These are phyloP conservation scores for Amaranthus palmeri DNA, from an alignment of 148 eudicot species.

Conservation along the genomic window DNA sequence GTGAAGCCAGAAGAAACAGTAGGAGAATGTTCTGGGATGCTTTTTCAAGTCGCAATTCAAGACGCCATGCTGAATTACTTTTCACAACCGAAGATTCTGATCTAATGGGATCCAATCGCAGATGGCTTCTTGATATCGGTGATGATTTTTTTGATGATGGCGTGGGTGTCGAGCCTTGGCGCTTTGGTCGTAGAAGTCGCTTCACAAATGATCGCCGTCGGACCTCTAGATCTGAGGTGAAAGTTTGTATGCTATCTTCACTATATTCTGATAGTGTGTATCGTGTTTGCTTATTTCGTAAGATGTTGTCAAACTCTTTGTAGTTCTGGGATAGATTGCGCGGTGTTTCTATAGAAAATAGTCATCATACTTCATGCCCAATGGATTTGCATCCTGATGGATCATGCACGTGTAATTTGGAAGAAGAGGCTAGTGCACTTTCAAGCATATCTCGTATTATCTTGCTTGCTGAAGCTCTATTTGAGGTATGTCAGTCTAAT, in stretches of 20 bases:
- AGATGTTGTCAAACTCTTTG: slow-evolving; percentile 7
- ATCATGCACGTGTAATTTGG: slow-evolving; percentile 46
- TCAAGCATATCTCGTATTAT: slow-evolving; percentile 54
- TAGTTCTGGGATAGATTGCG: slow-evolving; percentile 45
- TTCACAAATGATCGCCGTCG: slow-evolving; percentile 35
- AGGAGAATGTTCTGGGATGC: slow-evolving; percentile 77
- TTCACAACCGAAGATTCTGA: slow-evolving; percentile 51
- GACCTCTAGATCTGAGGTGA: slow-evolving; percentile 73
- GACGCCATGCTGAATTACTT: slow-evolving; percentile 47
- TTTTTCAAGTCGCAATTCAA: slow-evolving; percentile 57
- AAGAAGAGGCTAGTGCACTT: slow-evolving; percentile 39
- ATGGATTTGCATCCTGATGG: slow-evolving; percentile 54
- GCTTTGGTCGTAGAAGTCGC: slow-evolving; percentile 46
- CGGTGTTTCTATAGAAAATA: slow-evolving; percentile 34
- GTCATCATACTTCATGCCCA: slow-evolving; percentile 36
- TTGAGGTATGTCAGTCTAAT: slow-evolving; percentile 41
- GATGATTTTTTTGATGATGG: slow-evolving; percentile 47
- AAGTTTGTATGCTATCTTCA: slow-evolving; percentile 5
- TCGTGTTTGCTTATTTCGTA: slow-evolving; percentile 8
- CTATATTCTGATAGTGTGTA: background rate
- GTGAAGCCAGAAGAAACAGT: slow-evolving; percentile 56
- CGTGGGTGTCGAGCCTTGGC: slow-evolving; percentile 42
- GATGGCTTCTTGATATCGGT: slow-evolving; percentile 69
- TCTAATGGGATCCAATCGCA: slow-evolving; percentile 45
- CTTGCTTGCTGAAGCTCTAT: slow-evolving; percentile 60